Evolutionary conservation across 1,284 basidiomycete species (phyloP).

Genomic region (Austroboletus niveus): DNA sequence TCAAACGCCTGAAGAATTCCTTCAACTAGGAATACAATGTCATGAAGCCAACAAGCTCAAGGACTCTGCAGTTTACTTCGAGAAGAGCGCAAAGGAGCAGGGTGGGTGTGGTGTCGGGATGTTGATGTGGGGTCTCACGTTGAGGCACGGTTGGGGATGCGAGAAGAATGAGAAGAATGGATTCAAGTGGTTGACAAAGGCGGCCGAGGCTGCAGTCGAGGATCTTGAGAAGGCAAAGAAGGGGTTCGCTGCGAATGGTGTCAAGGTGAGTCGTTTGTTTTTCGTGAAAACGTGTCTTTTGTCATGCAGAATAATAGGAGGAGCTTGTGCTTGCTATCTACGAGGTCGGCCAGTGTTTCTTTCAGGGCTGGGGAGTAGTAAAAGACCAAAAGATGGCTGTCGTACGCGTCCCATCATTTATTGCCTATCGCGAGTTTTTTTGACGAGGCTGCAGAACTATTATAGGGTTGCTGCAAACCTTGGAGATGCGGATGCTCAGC

Average conservation of each 20-base stretch:
- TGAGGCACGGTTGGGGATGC: conserved; percentile 88
- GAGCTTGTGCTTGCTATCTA: conserved; percentile 89
- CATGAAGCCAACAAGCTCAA: conserved; percentile 77
- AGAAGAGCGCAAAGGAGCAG: conserved; percentile 69
- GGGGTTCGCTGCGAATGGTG: conserved; percentile 36
- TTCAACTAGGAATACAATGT: conserved; percentile 76
- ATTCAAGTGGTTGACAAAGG: conserved; percentile 81
- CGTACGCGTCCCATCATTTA: conserved; percentile 41
- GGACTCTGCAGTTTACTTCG: conserved; percentile 78
- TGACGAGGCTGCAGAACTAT: conserved; percentile 58
- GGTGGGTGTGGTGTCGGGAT: conserved; percentile 88
- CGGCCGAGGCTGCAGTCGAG: conserved; percentile 79
- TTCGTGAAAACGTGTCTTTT: neutral
- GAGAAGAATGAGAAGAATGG: conserved; percentile 73
- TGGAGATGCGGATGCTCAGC: conserved; percentile 85
- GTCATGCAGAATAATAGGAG: conserved; percentile 38
- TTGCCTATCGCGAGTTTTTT: neutral
- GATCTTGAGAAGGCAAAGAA: conserved; percentile 64
- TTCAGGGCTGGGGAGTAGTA: conserved; percentile 85
- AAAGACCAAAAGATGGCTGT: conserved; percentile 88
- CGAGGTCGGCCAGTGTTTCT: conserved; percentile 90
- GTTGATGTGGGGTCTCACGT: conserved; percentile 89
- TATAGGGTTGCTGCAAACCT: conserved; percentile 81
- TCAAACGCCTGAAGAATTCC: conserved; percentile 56
- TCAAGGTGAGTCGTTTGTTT: conserved; percentile 37